Evolutionary conservation across 805 yeast species (phyloP).

Genomic region (Zygotorulaspora chibaensis): DNA sequence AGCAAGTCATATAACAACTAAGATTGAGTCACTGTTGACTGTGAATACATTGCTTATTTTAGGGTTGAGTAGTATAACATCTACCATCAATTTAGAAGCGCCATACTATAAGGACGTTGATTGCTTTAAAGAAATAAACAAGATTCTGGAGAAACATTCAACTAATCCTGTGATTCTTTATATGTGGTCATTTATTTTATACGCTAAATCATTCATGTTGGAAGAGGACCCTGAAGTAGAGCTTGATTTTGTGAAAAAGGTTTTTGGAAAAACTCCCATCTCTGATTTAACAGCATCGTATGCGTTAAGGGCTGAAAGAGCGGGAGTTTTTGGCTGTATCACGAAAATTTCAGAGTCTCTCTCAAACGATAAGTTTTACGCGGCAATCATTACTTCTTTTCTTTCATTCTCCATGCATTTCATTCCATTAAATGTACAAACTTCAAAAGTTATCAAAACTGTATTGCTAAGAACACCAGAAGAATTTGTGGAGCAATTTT

Average conservation of each 20-base stretch:
- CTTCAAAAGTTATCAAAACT: slow-evolving; percentile 30
- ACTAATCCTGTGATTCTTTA: slow-evolving; percentile 51
- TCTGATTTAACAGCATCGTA: slow-evolving; percentile 26
- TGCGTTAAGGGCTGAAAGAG: slow-evolving; percentile 37
- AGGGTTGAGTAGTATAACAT: slow-evolving; percentile 51
- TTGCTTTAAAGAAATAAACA: slow-evolving; percentile 40
- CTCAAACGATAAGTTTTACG: slow-evolving; percentile 47
- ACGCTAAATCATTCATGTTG: slow-evolving; percentile 46
- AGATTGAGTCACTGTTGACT: slow-evolving; percentile 45
- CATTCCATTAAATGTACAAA: slow-evolving; percentile 42
- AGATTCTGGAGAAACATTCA: slow-evolving; percentile 36
- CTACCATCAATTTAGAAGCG: slow-evolving; percentile 37
- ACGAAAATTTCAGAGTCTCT: slow-evolving; percentile 40
- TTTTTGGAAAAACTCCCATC: slow-evolving; percentile 13
- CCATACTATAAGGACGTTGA: slow-evolving; percentile 41
- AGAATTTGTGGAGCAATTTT: slow-evolving; percentile 39
- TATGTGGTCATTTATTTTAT: slow-evolving; percentile 62
- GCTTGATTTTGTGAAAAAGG: slow-evolving; percentile 12
- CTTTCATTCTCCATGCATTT: slow-evolving; percentile 39
- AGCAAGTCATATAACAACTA: slow-evolving; percentile 19
- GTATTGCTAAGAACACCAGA: slow-evolving; percentile 34
- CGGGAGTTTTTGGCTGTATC: slow-evolving; percentile 46
- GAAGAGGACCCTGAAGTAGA: slow-evolving; percentile 36
- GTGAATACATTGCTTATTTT: slow-evolving; percentile 49
- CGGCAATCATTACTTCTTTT: slow-evolving; percentile 41